A percentile compares a stretch with the other conserved stretches of the same genome.
These are phyloP conservation scores for Penicillium goetzii DNA, from an alignment of 495 filamentous ascomycete species.

Conservation along the genomic window DNA sequence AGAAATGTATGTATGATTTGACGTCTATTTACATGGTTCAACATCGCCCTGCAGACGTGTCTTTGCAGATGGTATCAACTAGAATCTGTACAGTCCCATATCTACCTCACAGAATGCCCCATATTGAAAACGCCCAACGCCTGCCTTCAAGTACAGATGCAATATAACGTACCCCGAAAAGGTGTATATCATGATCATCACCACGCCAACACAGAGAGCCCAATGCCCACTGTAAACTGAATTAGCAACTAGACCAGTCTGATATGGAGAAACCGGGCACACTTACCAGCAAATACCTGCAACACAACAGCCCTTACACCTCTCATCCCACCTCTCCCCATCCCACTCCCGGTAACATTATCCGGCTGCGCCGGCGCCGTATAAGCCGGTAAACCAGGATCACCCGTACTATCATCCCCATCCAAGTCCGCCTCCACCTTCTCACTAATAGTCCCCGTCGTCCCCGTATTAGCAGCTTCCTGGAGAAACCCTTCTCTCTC, in stretches of 20 bases:
- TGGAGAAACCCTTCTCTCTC: constrained; percentile 28
- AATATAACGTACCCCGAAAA: not conserved
- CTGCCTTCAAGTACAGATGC: not conserved
- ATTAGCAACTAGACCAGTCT: not conserved
- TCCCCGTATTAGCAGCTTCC: constrained; percentile 4
- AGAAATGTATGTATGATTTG: not conserved
- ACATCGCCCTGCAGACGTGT: not conserved
- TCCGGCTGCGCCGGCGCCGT: constrained; percentile 19
- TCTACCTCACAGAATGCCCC: no score
- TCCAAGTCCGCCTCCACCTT: constrained; percentile 19
- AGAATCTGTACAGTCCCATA: not conserved
- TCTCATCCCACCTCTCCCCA: not conserved
- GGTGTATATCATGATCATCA: not conserved
- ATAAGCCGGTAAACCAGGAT: constrained; percentile 23
- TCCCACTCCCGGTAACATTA: not conserved
- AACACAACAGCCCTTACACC: not conserved
- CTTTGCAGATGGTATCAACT: not conserved
- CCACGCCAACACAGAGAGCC: not conserved
- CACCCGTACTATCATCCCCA: constrained; percentile 21
- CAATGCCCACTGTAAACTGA: not conserved
- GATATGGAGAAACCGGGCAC: no score
- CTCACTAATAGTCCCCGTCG: constrained; percentile 25
- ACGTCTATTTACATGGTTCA: not conserved
- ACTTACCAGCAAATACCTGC: not conserved
- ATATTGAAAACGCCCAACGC: not conserved